These are phyloP conservation scores for Mucor saturninus DNA, from an alignment of 371 early-diverging fungal species.

Conservation along the genomic window DNA sequence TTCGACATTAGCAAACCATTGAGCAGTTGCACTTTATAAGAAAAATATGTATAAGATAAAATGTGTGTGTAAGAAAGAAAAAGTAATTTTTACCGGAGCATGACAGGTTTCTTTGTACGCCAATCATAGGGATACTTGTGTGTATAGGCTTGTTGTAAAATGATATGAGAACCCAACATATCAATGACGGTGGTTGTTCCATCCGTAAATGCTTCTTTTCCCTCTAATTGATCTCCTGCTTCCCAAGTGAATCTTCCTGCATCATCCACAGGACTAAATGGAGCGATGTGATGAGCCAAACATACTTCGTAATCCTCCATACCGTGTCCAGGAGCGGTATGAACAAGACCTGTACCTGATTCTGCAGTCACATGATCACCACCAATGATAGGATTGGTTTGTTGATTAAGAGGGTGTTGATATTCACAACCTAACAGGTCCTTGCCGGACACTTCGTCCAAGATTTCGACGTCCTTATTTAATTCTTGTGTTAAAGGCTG, in stretches of 20 bases:
- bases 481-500: slow-evolving; percentile 39
- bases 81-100: slow-evolving; percentile 51
- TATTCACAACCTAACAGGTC: slow-evolving; percentile 73
- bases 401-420: slow-evolving; percentile 66
- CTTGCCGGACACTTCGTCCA: slow-evolving; percentile 54
- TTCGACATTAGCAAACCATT: slow-evolving; percentile 88
- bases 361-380: slow-evolving; percentile 83
- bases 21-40: slow-evolving; percentile 70
- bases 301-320: slow-evolving; percentile 92
- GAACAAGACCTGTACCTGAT: slow-evolving; percentile 92
- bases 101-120: slow-evolving; percentile 90
- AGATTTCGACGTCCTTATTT: background rate
- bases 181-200: slow-evolving; percentile 69
- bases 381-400: slow-evolving; percentile 55
- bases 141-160: slow-evolving; percentile 51
- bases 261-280: slow-evolving; percentile 79
- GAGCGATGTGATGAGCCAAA: slow-evolving; percentile 58
- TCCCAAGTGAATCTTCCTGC: slow-evolving; percentile 79
- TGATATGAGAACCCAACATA: slow-evolving; percentile 43
- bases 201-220: slow-evolving; percentile 66
- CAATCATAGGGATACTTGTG: slow-evolving; percentile 94
- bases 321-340: slow-evolving; percentile 96
- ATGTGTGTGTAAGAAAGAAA: background rate
- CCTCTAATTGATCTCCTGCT: slow-evolving; percentile 65
- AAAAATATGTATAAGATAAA: background rate